A percentile compares a stretch with the other conserved stretches of the same genome.
Evolutionary conservation across 2,329 filamentous ascomycete species (phyloP).

Genomic region (Neonectria magnoliae): DNA sequence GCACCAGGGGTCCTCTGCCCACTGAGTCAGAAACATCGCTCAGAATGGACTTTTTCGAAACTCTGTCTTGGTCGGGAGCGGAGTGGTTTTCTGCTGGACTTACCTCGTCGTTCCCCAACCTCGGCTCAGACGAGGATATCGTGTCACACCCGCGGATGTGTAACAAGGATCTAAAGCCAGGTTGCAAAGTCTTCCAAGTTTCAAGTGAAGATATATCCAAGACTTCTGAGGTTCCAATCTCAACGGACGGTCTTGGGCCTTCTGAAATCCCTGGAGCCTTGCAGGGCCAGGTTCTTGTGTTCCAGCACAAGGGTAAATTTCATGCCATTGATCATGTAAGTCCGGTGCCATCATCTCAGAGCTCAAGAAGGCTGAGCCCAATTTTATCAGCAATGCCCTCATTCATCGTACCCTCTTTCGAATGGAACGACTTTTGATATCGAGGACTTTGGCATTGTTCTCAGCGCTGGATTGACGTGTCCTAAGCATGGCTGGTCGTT

Average conservation of each 20-base stretch:
- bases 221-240: constrained; percentile 49
- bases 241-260: constrained; percentile 45
- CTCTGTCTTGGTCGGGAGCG: constrained; percentile 23
- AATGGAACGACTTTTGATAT: constrained; percentile 73
- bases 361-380: neutral
- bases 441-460: constrained; percentile 73
- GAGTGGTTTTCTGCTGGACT: constrained; percentile 66
- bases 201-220: constrained; percentile 52
- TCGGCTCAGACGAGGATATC: constrained; percentile 52
- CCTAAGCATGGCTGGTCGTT: constrained; percentile 79
- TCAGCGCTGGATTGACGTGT: constrained; percentile 72
- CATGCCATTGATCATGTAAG: constrained; percentile 75
- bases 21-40: neutral
- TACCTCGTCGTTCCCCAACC: constrained; percentile 64
- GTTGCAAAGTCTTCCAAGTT: constrained; percentile 69
- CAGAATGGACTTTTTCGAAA: constrained; percentile 39
- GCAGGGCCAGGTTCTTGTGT: constrained; percentile 72
- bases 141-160: constrained; percentile 53
- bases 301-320: constrained; percentile 70
- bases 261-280: constrained; percentile 49
- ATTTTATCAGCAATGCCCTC: constrained; percentile 67
- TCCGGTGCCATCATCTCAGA: neutral
- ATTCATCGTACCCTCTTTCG: constrained; percentile 73
- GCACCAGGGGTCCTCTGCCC: neutral
- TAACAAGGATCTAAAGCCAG: constrained; percentile 52